Evolutionary conservation across 192 early-diverging fungal species (phyloP).

Genomic region (Umbelopsis sp.): DNA sequence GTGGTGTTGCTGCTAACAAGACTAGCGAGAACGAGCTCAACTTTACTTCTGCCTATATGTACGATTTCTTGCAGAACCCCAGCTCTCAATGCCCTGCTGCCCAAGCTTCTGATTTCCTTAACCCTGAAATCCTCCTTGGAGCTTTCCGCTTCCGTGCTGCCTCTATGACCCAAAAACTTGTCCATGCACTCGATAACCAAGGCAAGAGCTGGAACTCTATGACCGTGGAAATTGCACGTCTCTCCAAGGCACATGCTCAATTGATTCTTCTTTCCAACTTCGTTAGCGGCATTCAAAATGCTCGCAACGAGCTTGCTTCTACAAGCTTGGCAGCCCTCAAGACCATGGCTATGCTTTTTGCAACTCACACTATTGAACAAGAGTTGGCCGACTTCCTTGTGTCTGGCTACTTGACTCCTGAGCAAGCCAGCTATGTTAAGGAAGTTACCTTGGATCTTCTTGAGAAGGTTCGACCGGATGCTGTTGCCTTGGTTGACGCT

Average conservation of each 20-base stretch:
- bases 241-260: constrained; percentile 80
- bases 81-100: constrained; percentile 61
- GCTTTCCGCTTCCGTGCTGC: constrained; percentile 80
- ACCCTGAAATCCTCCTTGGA: constrained; percentile 64
- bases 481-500: constrained; percentile 79
- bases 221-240: constrained; percentile 72
- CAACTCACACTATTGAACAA: constrained; percentile 70
- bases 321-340: constrained; percentile 49
- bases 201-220: constrained; percentile 75
- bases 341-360: constrained; percentile 53
- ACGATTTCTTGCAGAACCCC: constrained; percentile 57
- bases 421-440: constrained; percentile 57
- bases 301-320: constrained; percentile 40
- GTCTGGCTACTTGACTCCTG: constrained; percentile 53
- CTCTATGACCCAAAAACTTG: constrained; percentile 61
- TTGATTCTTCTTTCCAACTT: constrained; percentile 78
- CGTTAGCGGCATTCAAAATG: constrained; percentile 56
- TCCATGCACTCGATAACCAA: constrained; percentile 61
- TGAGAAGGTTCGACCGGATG: constrained; percentile 71
- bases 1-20: constrained; percentile 55
- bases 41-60: constrained; percentile 47
- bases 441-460: constrained; percentile 53
- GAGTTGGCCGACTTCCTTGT: constrained; percentile 68
- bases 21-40: constrained; percentile 47
- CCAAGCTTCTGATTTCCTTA: constrained; percentile 53